A percentile compares a stretch with the other conserved stretches of the same genome.
phyloP scores from a whole-genome alignment of 1,284 basidiomycete genomes.

The Schizophyllum commune region DNA sequence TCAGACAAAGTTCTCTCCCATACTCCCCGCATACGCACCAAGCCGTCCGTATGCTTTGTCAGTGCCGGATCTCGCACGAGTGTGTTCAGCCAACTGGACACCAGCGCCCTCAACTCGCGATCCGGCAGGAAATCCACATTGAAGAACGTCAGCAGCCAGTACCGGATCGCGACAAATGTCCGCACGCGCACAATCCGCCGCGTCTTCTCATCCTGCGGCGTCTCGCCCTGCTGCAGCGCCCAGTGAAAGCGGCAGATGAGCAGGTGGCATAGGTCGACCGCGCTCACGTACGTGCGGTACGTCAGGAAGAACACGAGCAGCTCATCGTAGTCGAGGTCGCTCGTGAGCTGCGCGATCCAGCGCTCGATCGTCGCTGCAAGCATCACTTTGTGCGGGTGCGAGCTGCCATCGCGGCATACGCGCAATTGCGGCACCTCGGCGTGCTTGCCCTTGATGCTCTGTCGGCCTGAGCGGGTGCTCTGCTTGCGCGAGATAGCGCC shows the following conservation, averaged over 20 bases:
- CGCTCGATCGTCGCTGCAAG: constrained; percentile 84
- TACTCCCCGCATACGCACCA: constrained; percentile 39
- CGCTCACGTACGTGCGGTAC: constrained; percentile 73
- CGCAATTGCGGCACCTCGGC: constrained; percentile 25
- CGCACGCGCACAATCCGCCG: constrained; percentile 74
- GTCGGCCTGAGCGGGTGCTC: constrained; percentile 7
- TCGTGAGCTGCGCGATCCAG: constrained; percentile 84
- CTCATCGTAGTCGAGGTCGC: constrained; percentile 76
- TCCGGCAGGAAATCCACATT: constrained; percentile 80
- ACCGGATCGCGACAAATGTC: constrained; percentile 80
- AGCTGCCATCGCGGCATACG: constrained; percentile 4
- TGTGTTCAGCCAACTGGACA: constrained; percentile 77
- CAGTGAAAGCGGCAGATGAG: constrained; percentile 82
- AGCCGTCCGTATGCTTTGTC: constrained; percentile 54
- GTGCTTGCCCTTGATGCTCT: constrained; percentile 7
- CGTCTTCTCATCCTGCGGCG: constrained; percentile 52
- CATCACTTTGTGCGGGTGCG: constrained; percentile 36
- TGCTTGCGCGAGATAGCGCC: constrained; percentile 19
- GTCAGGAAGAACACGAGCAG: constrained; percentile 83
- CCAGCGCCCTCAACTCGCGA: constrained; percentile 58
- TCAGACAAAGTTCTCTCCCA: neutral
- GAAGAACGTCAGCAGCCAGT: constrained; percentile 85
- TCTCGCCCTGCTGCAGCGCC: constrained; percentile 56
- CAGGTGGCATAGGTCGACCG: constrained; percentile 69
- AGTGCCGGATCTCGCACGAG: constrained; percentile 61